Evolutionary conservation across 371 early-diverging fungal species (phyloP).

Genomic region (Mucor circinelloides): DNA sequence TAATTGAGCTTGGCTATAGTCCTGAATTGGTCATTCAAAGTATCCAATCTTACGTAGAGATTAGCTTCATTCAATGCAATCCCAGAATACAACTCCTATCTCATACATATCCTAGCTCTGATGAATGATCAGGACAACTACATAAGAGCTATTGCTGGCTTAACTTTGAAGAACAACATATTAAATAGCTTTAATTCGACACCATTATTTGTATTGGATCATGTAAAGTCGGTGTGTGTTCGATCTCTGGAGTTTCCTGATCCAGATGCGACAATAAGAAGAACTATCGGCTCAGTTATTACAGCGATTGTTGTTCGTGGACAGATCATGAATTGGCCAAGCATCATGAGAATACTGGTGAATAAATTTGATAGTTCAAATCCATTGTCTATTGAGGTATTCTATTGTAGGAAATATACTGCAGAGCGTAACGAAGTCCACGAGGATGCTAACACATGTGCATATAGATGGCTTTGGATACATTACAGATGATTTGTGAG

Average conservation of each 20-base stretch:
- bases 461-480: slow-evolving; percentile 77
- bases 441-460: neutral
- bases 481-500: slow-evolving; percentile 90
- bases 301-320: slow-evolving; percentile 81
- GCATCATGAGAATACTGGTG: slow-evolving; percentile 71
- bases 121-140: slow-evolving; percentile 57
- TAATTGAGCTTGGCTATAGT: neutral
- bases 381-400: slow-evolving; percentile 73
- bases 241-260: slow-evolving; percentile 72
- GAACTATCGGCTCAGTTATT: slow-evolving; percentile 63
- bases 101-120: slow-evolving; percentile 77
- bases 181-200: slow-evolving; percentile 56
- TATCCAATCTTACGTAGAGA: slow-evolving; percentile 53
- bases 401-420: neutral
- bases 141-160: slow-evolving; percentile 83
- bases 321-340: slow-evolving; percentile 76
- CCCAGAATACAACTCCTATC: slow-evolving; percentile 88
- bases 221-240: slow-evolving; percentile 67
- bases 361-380: slow-evolving; percentile 67
- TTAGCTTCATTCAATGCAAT: slow-evolving; percentile 76
- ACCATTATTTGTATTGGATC: slow-evolving; percentile 63
- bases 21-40: neutral
- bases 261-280: slow-evolving; percentile 64
- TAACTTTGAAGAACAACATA: slow-evolving; percentile 86
- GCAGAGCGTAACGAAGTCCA: neutral